phyloP scores from a whole-genome alignment of 352 stramenopile species.

The Globisporangium takayamanum region DNA sequence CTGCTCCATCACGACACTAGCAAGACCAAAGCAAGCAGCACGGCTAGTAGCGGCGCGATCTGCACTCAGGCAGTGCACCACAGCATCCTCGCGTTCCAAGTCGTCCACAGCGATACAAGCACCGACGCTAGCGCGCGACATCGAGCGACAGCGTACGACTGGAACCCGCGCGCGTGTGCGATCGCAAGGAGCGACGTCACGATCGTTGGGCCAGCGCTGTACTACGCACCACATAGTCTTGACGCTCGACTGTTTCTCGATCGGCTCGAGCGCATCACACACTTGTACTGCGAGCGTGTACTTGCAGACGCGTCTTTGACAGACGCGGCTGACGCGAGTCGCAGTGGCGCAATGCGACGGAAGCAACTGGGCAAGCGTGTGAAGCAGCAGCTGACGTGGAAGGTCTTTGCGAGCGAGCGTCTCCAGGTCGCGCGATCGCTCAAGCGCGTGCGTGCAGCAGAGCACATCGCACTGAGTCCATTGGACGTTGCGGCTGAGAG shows the following conservation, averaged over 20 bases:
- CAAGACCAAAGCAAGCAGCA: neutral
- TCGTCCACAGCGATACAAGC: neutral
- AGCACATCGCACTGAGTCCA: constrained; percentile 3
- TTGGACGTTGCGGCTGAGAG: neutral
- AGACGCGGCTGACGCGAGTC: neutral
- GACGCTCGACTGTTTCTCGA: neutral
- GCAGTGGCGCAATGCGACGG: neutral
- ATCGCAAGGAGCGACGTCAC: constrained; percentile 8
- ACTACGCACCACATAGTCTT: constrained; percentile 5
- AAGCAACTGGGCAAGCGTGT: constrained; percentile 2
- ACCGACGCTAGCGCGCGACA: neutral
- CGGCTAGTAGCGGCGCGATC: neutral
- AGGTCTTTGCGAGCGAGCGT: constrained; percentile 41
- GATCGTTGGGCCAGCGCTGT: constrained; percentile 21
- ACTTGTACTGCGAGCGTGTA: neutral
- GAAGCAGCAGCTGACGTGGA: constrained; percentile 53
- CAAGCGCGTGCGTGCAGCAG: constrained; percentile 20
- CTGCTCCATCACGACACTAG: constrained; percentile 4
- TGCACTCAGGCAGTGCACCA: constrained; percentile 4
- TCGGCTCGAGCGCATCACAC: constrained; percentile 1
- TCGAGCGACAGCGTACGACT: neutral
- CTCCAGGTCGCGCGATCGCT: constrained; percentile 31
- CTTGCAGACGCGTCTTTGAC: neutral
- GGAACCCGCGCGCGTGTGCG: constrained; percentile 25
- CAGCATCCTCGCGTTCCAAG: constrained; percentile 21